phyloP scores from a whole-genome alignment of 768 basidiomycete genomes.

The Boletus subcaerulescens region DNA sequence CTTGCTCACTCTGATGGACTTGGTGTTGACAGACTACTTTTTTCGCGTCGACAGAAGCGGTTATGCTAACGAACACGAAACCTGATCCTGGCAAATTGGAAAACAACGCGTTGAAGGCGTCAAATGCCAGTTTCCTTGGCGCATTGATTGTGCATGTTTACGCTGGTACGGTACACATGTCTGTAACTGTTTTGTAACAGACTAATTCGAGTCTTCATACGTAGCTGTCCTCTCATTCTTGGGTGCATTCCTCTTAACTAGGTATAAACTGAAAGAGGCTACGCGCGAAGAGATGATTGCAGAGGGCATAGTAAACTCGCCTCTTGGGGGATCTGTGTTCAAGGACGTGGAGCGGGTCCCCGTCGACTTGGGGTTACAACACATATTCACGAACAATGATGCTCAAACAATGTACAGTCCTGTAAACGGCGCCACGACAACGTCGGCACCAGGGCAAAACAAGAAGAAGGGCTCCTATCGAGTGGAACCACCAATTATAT shows the following conservation, averaged over 20 bases:
- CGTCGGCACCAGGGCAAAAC: neutral
- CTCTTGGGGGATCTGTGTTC: conserved; percentile 7
- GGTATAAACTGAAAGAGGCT: conserved; percentile 54
- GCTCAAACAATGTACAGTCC: neutral
- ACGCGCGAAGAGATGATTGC: conserved; percentile 44
- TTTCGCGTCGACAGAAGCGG: conserved; percentile 57
- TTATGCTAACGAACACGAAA: conserved; percentile 45
- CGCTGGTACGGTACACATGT: conserved; percentile 37
- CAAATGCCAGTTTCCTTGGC: conserved; percentile 49
- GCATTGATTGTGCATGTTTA: conserved; percentile 54
- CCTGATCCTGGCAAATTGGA: conserved; percentile 23
- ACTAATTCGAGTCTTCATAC: neutral
- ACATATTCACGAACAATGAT: neutral
- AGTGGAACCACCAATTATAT: conserved; percentile 36
- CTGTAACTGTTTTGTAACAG: neutral
- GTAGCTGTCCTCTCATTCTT: conserved; percentile 48
- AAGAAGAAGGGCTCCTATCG: neutral
- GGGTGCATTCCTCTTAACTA: conserved; percentile 53
- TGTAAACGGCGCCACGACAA: neutral
- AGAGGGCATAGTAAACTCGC: conserved; percentile 32
- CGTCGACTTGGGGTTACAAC: neutral
- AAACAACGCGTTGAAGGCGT: conserved; percentile 23
- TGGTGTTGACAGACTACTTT: conserved; percentile 50
- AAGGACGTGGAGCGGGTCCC: conserved; percentile 15
- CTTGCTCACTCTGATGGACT: neutral